Percentiles rank a stretch among this genome's conserved stretches.
phyloP scores from a whole-genome alignment of 2,329 filamentous ascomycete species.

The Phoma sp. region DNA sequence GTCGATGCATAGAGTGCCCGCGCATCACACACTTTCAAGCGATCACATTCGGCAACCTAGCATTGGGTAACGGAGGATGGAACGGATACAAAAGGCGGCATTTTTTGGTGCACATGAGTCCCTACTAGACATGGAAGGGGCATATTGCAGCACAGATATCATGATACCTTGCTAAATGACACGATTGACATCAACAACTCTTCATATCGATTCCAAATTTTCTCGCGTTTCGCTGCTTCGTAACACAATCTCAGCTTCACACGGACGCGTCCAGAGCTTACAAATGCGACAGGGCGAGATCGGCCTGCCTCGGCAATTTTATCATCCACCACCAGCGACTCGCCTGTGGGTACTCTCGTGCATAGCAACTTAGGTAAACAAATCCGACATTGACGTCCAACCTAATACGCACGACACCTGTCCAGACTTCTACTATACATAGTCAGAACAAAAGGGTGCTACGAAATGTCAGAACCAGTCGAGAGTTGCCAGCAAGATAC shows the following conservation, averaged over 20 bases:
- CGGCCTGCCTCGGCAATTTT: conserved; percentile 13
- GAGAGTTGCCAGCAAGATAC: too few species aligned
- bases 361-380: not conserved
- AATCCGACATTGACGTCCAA: not conserved
- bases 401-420: too few species aligned
- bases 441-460: too few species aligned
- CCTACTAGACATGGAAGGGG: conserved; percentile 2
- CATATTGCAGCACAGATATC: conserved; percentile 17
- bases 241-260: too few species aligned
- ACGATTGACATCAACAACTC: conserved; percentile 13
- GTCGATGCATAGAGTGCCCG: conserved; percentile 28
- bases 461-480: too few species aligned
- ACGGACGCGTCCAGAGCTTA: conserved; percentile 5
- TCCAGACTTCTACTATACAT: too few species aligned
- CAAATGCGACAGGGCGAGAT: conserved; percentile 12
- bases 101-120: conserved; percentile 12
- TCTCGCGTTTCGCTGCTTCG: too few species aligned
- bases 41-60: conserved; percentile 17
- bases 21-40: not conserved
- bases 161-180: conserved; percentile 28
- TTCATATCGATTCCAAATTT: not conserved
- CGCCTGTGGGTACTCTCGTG: not conserved
- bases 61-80: conserved; percentile 9
- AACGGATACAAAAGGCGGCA: conserved; percentile 8
- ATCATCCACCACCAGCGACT: not conserved